Base-by-base conservation (phyloP, 1,139 yeast genomes). In the Pichia sorboxylosa region DNA sequence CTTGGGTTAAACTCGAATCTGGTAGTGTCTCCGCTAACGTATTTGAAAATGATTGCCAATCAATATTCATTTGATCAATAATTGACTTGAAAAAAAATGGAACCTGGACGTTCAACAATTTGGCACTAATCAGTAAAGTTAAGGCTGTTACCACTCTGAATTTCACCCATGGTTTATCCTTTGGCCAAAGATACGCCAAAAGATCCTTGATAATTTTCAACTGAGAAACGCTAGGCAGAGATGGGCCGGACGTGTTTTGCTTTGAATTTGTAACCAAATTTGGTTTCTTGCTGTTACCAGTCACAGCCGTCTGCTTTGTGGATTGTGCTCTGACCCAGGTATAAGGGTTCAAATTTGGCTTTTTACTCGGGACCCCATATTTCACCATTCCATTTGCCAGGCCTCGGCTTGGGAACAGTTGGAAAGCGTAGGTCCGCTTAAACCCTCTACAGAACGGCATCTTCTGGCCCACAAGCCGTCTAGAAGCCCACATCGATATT, bases 61-160 rank as follows among this genome's bases (percentile, higher is more conserved):
- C 94, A 14, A 87, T 68, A 50, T 90, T 90, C 97, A 90, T 87
- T 13, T 75, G 72, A 58, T 90, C 98, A 29, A 90, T 76, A 33
- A 85, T 87, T 28, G 71, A 68, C 51, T 90, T 92, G 66, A 90
- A 90, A 55, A 73, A 84, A 49, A 90, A 87, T 0, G 99, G 99
- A 4, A 90, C 98, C 53, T 90, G 94, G 5, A 90, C 95, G 52
- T 87, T 92, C 29, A 90, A 62, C 6, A 90, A 50, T 53, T 90
- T 90, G 19, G 96, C 81, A 0, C 75, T 75, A 6, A 92, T 69
- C 41, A 90, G 65, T 34, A 90, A 57, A 0, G 75, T 49, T 18
- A 90, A 53, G 0, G 98, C 96, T 7, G 80, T 45, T 0, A 80
- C 57, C 0, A 90, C 98, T 30, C 99, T 62, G 24, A 71, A 49